Evolutionary conservation across 73 alveolate species (phyloP).

Genomic region (Paraurostyla sp.): DNA sequence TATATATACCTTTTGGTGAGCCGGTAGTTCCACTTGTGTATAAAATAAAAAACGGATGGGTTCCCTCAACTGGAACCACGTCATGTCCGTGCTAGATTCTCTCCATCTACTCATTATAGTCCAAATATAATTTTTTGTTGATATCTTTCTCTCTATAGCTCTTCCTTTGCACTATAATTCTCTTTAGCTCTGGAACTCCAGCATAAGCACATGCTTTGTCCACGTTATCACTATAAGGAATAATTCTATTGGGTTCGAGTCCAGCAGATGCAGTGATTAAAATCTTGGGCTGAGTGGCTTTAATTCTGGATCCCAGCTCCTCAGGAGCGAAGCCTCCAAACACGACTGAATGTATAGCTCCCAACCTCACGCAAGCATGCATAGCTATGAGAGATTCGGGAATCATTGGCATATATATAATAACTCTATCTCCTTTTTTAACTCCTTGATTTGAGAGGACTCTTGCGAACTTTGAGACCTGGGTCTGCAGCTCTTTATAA

Average conservation of each 20-base stretch:
- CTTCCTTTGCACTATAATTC: conserved; percentile 59
- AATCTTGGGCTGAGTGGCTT: conserved; percentile 66
- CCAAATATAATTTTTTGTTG: conserved; percentile 23
- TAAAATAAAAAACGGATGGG: conserved; percentile 65
- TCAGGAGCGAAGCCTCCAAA: conserved; percentile 82
- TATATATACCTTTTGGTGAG: conserved; percentile 71
- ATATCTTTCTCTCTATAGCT: conserved; percentile 61
- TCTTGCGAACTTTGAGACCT: conserved; percentile 65
- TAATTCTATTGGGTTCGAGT: conserved; percentile 72
- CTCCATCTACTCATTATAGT: conserved; percentile 66
- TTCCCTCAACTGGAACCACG: conserved; percentile 64
- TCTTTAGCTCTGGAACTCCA: conserved; percentile 44
- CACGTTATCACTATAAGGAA: conserved; percentile 60
- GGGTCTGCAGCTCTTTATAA: conserved; percentile 38
- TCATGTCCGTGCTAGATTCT: conserved; percentile 44
- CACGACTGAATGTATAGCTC: conserved; percentile 81
- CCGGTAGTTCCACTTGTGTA: conserved; percentile 84
- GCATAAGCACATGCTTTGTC: conserved; percentile 60
- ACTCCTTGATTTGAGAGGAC: conserved; percentile 70
- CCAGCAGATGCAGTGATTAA: conserved; percentile 75
- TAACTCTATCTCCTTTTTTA: conserved; percentile 71
- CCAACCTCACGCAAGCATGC: conserved; percentile 74
- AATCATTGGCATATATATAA: conserved; percentile 82
- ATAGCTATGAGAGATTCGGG: conserved; percentile 66
- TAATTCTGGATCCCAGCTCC: conserved; percentile 73